These are phyloP conservation scores for Kwoniella shandongensis DNA, from an alignment of 768 basidiomycete genomes.

Conservation along the genomic window DNA sequence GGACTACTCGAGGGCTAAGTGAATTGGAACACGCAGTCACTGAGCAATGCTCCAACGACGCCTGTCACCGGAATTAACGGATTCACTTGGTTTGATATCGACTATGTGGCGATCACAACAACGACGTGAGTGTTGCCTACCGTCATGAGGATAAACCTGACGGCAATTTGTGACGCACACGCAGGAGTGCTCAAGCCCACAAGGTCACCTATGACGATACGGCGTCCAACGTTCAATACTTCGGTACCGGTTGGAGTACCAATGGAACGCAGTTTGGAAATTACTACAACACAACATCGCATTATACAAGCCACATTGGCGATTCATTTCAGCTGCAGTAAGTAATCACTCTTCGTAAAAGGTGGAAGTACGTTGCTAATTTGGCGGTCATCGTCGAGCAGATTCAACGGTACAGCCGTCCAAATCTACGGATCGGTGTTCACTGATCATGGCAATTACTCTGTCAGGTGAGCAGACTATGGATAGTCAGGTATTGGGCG, in stretches of 20 bases:
- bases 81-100: constrained; percentile 33
- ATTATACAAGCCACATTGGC: constrained; percentile 9
- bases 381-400: background rate
- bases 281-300: constrained; percentile 27
- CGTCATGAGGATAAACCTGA: background rate
- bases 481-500: constrained; percentile 6
- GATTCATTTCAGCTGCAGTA: constrained; percentile 19
- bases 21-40: constrained; percentile 6
- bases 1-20: background rate
- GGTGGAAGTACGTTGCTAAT: too few species aligned
- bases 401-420: constrained; percentile 33
- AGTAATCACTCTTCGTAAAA: too few species aligned
- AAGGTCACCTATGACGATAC: constrained; percentile 27
- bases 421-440: constrained; percentile 22
- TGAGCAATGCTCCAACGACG: constrained; percentile 20
- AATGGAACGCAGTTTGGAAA: background rate
- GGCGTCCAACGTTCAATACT: constrained; percentile 16
- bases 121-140: constrained; percentile 12
- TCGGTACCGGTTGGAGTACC: constrained; percentile 9
- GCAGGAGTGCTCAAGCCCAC: too few species aligned
- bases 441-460: constrained; percentile 30
- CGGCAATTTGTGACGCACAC: too few species aligned
- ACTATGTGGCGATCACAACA: constrained; percentile 30
- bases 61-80: constrained; percentile 6
- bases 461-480: constrained; percentile 17